These are phyloP conservation scores for Metschnikowia baotianmanensis DNA, from an alignment of 805 yeast species.

Conservation along the genomic window DNA sequence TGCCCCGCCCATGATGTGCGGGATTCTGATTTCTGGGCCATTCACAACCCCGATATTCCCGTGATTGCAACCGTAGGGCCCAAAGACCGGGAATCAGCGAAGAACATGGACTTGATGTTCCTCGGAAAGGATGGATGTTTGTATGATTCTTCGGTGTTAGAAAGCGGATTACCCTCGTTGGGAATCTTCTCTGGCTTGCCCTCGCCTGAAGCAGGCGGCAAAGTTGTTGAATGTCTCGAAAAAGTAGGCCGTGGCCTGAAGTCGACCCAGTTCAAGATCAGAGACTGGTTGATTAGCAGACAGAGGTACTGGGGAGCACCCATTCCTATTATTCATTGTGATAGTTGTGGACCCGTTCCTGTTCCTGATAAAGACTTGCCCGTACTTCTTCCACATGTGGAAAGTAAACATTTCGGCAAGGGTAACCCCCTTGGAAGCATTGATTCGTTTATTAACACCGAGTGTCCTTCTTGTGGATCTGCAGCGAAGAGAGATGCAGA, in stretches of 20 bases:
- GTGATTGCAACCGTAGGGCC: constrained; percentile 49
- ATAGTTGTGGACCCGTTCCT: constrained; percentile 82
- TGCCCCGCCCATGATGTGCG: constrained; percentile 92
- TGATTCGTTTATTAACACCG: constrained; percentile 64
- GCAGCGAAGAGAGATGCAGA: constrained; percentile 87
- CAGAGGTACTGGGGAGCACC: constrained; percentile 99
- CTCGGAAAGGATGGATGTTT: constrained; percentile 44
- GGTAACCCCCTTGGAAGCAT: constrained; percentile 63
- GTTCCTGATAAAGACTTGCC: constrained; percentile 90
- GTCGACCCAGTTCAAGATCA: constrained; percentile 57
- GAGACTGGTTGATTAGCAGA: constrained; percentile 94
- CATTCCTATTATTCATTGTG: constrained; percentile 90
- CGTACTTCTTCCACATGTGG: constrained; percentile 66
- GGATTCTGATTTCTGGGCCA: constrained; percentile 77
- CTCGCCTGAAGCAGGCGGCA: constrained; percentile 48
- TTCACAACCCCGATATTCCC: constrained; percentile 49
- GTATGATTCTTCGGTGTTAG: constrained; percentile 25
- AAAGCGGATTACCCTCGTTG: constrained; percentile 26
- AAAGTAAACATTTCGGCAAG: constrained; percentile 54
- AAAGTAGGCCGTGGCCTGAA: constrained; percentile 40
- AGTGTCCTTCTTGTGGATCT: constrained; percentile 79
- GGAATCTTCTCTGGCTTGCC: constrained; percentile 49
- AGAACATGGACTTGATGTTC: constrained; percentile 40
- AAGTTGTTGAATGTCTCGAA: constrained; percentile 44
- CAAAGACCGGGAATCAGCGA: constrained; percentile 14